Conservation (phyloP, 306 rosid species). For the Abrus pulchellus region DNA sequence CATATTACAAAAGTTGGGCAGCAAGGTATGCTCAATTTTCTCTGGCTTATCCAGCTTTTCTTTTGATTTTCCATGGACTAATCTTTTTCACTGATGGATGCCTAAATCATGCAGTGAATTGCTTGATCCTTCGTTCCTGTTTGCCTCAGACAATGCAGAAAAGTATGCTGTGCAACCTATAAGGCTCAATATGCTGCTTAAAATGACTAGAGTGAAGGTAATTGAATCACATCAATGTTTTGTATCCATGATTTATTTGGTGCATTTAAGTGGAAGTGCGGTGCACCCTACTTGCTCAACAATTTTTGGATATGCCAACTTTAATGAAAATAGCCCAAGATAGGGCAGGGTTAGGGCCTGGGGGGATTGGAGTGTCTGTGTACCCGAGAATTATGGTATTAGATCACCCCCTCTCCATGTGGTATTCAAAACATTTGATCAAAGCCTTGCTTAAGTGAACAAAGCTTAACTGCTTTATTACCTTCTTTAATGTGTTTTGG, state of each 20-base stretch:
- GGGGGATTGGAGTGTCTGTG: neutral
- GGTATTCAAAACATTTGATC: constrained; percentile 28
- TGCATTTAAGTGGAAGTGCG: constrained; percentile 26
- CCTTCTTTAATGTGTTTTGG: neutral
- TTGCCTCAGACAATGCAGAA: constrained; percentile 90
- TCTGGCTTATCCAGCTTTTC: constrained; percentile 49
- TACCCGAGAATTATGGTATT: constrained; percentile 28
- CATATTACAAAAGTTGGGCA: constrained; percentile 98
- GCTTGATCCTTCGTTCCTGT: constrained; percentile 92
- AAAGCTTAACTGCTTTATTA: constrained; percentile 32
- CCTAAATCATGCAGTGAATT: constrained; percentile 78
- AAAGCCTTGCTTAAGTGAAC: constrained; percentile 18
- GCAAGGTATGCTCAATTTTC: constrained; percentile 69
- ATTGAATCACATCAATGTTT: constrained; percentile 39
- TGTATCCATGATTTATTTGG: constrained; percentile 40
- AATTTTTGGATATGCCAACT: constrained; percentile 14
- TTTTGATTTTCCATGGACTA: constrained; percentile 40
- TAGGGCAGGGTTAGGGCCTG: neutral
- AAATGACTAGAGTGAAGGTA: constrained; percentile 96
- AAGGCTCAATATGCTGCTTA: constrained; percentile 81
- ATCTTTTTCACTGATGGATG: constrained; percentile 39
- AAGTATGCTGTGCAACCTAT: constrained; percentile 85
- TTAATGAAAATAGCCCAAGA: constrained; percentile 8
- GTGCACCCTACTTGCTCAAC: constrained; percentile 30
- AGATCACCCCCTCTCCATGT: neutral